Evolutionary conservation across 1,284 basidiomycete genomes (phyloP), one percentile per base, ranked within the genome.

Genomic region (Fomitopsis pinicola): DNA sequence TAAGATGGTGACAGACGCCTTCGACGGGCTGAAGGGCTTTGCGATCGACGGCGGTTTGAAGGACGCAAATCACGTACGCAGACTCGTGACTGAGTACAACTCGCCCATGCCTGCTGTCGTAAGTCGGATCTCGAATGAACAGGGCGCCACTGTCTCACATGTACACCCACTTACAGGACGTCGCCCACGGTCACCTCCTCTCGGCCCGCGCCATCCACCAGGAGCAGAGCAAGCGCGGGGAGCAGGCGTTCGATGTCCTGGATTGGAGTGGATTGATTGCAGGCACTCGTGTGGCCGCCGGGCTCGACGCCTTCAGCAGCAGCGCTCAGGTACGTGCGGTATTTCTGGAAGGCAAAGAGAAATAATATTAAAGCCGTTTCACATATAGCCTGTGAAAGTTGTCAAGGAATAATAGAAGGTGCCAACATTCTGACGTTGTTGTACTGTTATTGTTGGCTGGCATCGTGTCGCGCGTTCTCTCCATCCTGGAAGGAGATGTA

Each of bases 21-120:
- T 95, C 71, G 87, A 94, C 63, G 91, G 87, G 19, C 79, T 82
- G 9, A 80, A 80, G 44, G 95, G 94, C n/a, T 96, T 97, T 73
- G 80, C 88, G n/a, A 84, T 96, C 59, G 87, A 89, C 42, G 92
- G 92, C 17, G 95, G 94, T n/a, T 86, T 96, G 69, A 94, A 94
- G 69, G 94, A 96, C 71, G 85, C 87, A 0, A 72, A 80, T 77
- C 88, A 90, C 69, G 83, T 90, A 60, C 85, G 85, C 61, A 78
- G 77, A 44, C 77, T 91, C 14, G 80, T 84, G 1, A 76, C 81
- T 9, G 82, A 87, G 58, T 78, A 86, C 67, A 88, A 93, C 66
- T 84, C 89, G 12, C 93, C 92, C 0, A 88, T 95, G 85, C 94
- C 94, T 10, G 80, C 82, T 19, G 81, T 95, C 64, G 73, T 73